These are phyloP conservation scores for Logfia minima DNA, from an alignment of 129 eudicot genomes.

Conservation along the genomic window DNA sequence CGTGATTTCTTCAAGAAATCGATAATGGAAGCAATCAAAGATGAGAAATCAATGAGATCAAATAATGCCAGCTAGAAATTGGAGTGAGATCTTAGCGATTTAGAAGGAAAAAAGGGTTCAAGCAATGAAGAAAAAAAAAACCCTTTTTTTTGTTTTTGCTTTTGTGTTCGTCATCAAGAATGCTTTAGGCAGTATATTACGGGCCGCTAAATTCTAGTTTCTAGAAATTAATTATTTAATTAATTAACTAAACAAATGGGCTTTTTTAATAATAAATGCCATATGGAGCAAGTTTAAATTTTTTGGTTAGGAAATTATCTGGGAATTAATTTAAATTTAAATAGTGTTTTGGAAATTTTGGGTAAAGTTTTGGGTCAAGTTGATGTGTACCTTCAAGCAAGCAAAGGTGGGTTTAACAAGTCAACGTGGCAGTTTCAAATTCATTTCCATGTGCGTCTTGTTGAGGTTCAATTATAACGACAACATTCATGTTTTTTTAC, in stretches of 20 bases:
- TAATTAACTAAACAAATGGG: neutral
- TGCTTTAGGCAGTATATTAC: conserved; percentile 26
- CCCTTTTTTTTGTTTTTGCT: conserved; percentile 2
- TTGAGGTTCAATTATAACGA: conserved; percentile 13
- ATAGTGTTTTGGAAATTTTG: conserved; percentile 1
- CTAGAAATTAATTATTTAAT: neutral
- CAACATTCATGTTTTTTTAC: neutral
- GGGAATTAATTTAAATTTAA: neutral
- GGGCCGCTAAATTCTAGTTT: conserved; percentile 22
- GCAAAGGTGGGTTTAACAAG: conserved; percentile 17
- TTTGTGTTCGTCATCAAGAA: conserved; percentile 24
- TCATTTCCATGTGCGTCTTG: conserved; percentile 35
- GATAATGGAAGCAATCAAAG: conserved; percentile 18
- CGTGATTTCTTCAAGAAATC: conserved; percentile 19
- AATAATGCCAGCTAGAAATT: conserved; percentile 27
- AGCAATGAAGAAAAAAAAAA: conserved; percentile 1
- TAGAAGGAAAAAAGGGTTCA: conserved; percentile 27
- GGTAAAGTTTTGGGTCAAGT: conserved; percentile 10
- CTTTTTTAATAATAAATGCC: conserved; percentile 11
- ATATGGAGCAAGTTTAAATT: conserved; percentile 5
- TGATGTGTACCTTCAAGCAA: conserved; percentile 11
- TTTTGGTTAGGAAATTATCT: neutral
- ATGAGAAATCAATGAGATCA: conserved; percentile 29
- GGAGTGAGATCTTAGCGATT: conserved; percentile 35
- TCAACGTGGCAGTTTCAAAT: conserved; percentile 35